Evolutionary conservation across 768 basidiomycete genomes (phyloP), one percentile per base, ranked within the genome.

Genomic region (Leucocoprinus sp.): DNA sequence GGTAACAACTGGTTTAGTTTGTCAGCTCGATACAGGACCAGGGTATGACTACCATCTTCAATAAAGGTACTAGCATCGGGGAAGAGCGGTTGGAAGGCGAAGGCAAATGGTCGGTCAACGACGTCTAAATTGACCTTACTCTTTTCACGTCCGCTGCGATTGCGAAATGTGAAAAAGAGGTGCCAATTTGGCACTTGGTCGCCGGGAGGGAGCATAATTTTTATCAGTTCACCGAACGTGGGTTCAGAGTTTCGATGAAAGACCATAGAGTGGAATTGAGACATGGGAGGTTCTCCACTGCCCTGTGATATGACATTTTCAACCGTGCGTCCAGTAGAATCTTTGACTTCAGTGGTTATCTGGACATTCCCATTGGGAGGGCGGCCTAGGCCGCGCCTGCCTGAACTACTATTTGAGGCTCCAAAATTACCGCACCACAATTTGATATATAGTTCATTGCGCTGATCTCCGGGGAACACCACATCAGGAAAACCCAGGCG

Each of bases 401-500:
- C 69, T 34, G 68, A 64, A 21, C 65, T 64, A 33, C 61, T 63
- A 49, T 76, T 74, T 2, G 75, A 69, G 0, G 76, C 65, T 2
- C 72, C 64, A 58, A 98, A 98, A 51, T 92, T 86, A 29, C 90
- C 95, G 45, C 82, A 84, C 93, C 93, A 97, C 0, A 98, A 75
- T 61, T 96, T 96, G 67, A 97, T 76, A 62, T 97, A 98, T 9
- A 97, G 72, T 52, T 98, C 95, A 56, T 98, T 97, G 12, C 95
- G 81, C n/a, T 79, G 65, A 50, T 89, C 85, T 5, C 87, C 89
- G 2, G 93, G 93, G 58, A 93, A 93, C 7, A 95, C 93, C 5
- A 96, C 93, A 54, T 98, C 95, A 0, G 95, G 88, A 59, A 98
- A 98, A 23, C 92, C 92, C 26, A 98, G 79, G 2, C 91, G 85